These are phyloP conservation scores for Mycena galopus DNA, from an alignment of 768 basidiomycete species.

Conservation along the genomic window DNA sequence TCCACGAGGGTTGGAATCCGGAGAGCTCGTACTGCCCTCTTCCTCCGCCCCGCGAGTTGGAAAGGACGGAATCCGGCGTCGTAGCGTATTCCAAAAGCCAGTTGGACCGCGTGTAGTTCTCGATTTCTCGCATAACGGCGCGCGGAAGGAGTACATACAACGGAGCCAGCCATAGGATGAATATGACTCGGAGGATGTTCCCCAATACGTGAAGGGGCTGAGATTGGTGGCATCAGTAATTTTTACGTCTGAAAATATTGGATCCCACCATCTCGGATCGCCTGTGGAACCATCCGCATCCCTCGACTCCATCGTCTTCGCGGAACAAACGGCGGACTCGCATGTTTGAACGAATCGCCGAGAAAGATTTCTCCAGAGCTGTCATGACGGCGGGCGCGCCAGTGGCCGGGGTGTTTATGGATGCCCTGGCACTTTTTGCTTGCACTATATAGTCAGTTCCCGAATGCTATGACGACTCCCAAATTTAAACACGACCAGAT, in stretches of 20 bases:
- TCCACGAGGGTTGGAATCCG: not conserved
- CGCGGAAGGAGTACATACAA: not conserved
- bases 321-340: not conserved
- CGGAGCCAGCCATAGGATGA: not conserved
- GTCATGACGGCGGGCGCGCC: not conserved
- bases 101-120: not conserved
- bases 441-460: no score
- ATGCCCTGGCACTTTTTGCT: no score
- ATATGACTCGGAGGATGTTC: not conserved
- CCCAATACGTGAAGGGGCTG: not conserved
- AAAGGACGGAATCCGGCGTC: constrained; percentile 5
- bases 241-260: no score
- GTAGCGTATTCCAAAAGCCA: constrained; percentile 6
- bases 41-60: not conserved
- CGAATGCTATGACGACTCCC: no score
- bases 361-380: not conserved
- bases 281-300: constrained; percentile 10
- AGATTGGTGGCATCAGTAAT: not conserved
- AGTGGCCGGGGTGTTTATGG: not conserved
- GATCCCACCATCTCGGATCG: not conserved
- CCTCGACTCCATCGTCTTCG: constrained; percentile 13
- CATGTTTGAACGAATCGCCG: not conserved
- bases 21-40: not conserved
- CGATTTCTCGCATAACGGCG: not conserved
- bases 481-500: no score